phyloP scores from a whole-genome alignment of 345 rosid species.

The Hypericum androsaemum region DNA sequence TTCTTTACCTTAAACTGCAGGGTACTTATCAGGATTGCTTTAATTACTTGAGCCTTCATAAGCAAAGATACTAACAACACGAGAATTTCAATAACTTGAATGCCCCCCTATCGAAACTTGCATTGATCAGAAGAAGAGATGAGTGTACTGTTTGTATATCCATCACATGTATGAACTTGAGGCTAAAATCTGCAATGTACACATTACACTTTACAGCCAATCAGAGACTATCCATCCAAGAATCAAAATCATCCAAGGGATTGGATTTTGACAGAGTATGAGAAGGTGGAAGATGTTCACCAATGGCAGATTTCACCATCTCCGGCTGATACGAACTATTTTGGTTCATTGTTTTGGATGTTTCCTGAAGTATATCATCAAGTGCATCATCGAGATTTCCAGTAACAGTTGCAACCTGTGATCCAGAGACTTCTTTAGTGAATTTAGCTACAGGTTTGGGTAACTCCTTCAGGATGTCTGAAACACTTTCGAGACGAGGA shows the following conservation, averaged over 20 bases:
- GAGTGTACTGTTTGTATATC: too few species aligned
- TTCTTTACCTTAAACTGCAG: too few species aligned
- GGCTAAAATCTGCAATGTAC: too few species aligned
- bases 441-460: slow-evolving; percentile 10
- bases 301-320: slow-evolving; percentile 9
- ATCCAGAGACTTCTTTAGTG: slow-evolving; percentile 10
- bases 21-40: too few species aligned
- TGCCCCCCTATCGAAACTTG: too few species aligned
- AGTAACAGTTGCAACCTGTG: slow-evolving; percentile 9
- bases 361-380: slow-evolving; percentile 50
- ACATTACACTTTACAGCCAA: slow-evolving; percentile 3
- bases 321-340: slow-evolving; percentile 8
- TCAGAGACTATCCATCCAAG: slow-evolving; percentile 74
- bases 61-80: too few species aligned
- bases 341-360: slow-evolving; percentile 23
- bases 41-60: too few species aligned
- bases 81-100: too few species aligned
- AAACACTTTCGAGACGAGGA: slow-evolving; percentile 10
- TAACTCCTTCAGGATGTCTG: slow-evolving; percentile 8
- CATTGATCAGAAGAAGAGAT: too few species aligned
- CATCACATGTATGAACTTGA: too few species aligned
- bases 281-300: slow-evolving; percentile 18
- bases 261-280: slow-evolving; percentile 31
- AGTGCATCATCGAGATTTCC: slow-evolving; percentile 37
- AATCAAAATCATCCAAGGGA: slow-evolving; percentile 69